Conservation (phyloP, 106 monocot genomes). For the Dendrobium nobile region DNA sequence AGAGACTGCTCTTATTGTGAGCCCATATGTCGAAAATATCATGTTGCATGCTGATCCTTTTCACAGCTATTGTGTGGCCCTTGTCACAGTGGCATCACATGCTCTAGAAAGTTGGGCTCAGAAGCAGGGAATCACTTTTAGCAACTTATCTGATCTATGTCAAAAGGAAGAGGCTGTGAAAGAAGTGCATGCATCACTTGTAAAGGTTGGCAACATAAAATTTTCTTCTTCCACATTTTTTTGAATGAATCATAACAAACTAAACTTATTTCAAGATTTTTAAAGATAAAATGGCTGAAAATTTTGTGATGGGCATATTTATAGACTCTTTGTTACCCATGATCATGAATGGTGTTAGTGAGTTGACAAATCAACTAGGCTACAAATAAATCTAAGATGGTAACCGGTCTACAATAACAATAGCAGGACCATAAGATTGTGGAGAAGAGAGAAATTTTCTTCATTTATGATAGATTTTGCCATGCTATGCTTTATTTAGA, state of each 20-base stretch:
- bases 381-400: too few relatives aligned
- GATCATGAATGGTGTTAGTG: too few relatives aligned
- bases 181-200: conserved; percentile 73
- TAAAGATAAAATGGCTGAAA: not conserved
- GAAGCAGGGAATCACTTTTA: conserved; percentile 45
- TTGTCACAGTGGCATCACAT: conserved; percentile 44
- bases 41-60: conserved; percentile 91
- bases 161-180: conserved; percentile 57
- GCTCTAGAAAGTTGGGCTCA: conserved; percentile 82
- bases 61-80: conserved; percentile 80
- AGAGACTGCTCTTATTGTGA: conserved; percentile 68
- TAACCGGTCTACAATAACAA: too few relatives aligned
- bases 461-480: too few relatives aligned
- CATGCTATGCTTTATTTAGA: too few relatives aligned
- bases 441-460: too few relatives aligned
- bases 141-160: conserved; percentile 62
- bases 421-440: too few relatives aligned
- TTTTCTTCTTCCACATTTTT: not conserved
- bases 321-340: too few relatives aligned
- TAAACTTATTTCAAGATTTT: not conserved
- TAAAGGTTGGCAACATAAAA: conserved; percentile 48
- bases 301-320: too few relatives aligned
- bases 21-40: conserved; percentile 93
- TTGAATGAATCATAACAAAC: not conserved
- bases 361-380: too few relatives aligned